phyloP scores from a whole-genome alignment of 768 basidiomycete genomes.

The Podaxis sp. region DNA sequence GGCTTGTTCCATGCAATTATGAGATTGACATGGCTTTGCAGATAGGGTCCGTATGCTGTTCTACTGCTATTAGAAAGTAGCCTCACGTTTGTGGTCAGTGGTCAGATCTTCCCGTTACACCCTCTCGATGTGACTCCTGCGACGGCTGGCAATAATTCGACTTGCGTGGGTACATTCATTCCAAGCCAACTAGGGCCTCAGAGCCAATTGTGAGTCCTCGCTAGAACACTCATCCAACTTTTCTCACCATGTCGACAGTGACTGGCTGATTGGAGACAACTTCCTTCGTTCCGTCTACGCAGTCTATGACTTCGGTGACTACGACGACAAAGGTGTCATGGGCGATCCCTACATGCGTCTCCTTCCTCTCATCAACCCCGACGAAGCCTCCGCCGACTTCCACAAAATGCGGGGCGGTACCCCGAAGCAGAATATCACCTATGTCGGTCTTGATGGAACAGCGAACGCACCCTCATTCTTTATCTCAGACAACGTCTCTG shows the following conservation, averaged over 20 bases:
- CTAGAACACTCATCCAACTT: conserved; percentile 1
- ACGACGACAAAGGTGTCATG: conserved; percentile 58
- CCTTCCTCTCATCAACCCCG: conserved; percentile 66
- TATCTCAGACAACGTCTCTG: conserved; percentile 56
- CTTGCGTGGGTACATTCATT: conserved; percentile 76
- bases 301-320: conserved; percentile 85
- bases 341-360: conserved; percentile 80
- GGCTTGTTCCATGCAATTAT: conserved; percentile 70
- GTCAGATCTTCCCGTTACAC: conserved; percentile 75
- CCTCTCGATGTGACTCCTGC: conserved; percentile 72
- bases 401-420: conserved; percentile 64
- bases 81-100: conserved; percentile 38
- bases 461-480: conserved; percentile 45
- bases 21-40: conserved; percentile 82
- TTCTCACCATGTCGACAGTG: conserved; percentile 41
- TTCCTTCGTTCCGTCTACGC: conserved; percentile 81
- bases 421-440: conserved; percentile 67
- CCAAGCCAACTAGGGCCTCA: conserved; percentile 61
- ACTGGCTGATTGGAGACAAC: conserved; percentile 84
- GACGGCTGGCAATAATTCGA: conserved; percentile 40
- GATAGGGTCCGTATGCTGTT: conserved; percentile 53
- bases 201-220: conserved; percentile 59
- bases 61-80: conserved; percentile 1
- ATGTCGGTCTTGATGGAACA: conserved; percentile 48
- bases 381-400: conserved; percentile 72